Evolutionary conservation across 140 eudicot genomes (phyloP), one percentile per base, ranked within the genome.

Genomic region (Oenanthe javanica): DNA sequence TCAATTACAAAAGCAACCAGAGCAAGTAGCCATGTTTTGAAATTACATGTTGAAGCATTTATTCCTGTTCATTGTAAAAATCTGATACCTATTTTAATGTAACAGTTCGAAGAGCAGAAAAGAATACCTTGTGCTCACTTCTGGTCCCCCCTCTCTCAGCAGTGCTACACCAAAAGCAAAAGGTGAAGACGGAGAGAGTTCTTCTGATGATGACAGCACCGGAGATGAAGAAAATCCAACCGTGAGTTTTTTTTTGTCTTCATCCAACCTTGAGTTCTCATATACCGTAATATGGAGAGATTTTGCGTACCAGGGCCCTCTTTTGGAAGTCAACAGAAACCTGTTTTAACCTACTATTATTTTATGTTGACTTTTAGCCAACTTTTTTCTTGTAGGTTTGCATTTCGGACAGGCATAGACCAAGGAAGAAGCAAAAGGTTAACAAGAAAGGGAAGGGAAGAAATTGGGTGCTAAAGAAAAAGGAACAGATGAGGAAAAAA

Each of bases 71-170:
- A 73, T 40, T 52, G 12, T 16, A 4, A 38, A 72, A 15, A 87
- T 40, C 49, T 67, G 72, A 54, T 59, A 80, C 11, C 1, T 43
- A n/a, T 43, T 61, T 72, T 74, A 55, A 71, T 59, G 19, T 15
- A 66, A 84, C 96, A 95, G 99, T 84, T 80, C 99, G 7, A 95
- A 92, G 89, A 89, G 82, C 79, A 93, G 97, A 82, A 95, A 95
- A 79, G 99, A 95, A 81, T 95, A 92, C 87, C 97, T 95, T 45
- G 99, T 90, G 76, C 96, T 95, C 81, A 90, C 93, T 2, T 95
- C 97, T 85, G 97, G 99, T 47, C 89, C 95, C 14, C 90, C 97
- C 59, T 92, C 99, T 40, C 51, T 88, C 86, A 92, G 88, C 83
- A 88, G 90, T 57, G 84, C 89, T n/a, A 82, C 96, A 63, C 97